Percentiles rank a stretch among this genome's conserved stretches.
Evolutionary conservation across 257 asterid species (phyloP).

Genomic region (Ligustrum vulgare): DNA sequence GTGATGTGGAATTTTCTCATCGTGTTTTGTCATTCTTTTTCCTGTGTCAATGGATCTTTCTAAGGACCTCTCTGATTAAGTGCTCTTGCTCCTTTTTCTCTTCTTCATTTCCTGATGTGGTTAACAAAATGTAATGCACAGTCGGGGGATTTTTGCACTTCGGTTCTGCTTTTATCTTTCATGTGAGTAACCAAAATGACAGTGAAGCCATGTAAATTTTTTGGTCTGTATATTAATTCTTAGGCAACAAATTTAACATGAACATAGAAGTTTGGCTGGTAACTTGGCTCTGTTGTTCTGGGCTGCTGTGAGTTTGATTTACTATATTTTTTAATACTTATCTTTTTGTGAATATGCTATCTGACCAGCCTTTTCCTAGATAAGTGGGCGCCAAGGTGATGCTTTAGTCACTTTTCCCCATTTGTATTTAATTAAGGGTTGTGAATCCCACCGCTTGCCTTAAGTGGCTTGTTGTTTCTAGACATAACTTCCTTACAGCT

Average conservation of each 20-base stretch:
- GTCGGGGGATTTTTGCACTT: too few relatives aligned
- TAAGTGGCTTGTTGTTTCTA: slow-evolving; percentile 6
- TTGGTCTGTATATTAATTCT: too few relatives aligned
- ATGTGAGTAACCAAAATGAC: too few relatives aligned
- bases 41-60: background rate
- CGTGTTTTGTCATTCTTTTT: slow-evolving; percentile 17
- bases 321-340: background rate
- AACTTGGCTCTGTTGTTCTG: slow-evolving; percentile 6
- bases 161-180: too few relatives aligned
- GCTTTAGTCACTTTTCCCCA: slow-evolving; percentile 1
- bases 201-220: too few relatives aligned
- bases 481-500: background rate
- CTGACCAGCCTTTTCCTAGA: slow-evolving; percentile 9
- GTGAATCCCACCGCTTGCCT: slow-evolving; percentile 11
- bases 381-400: background rate
- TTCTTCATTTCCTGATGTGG: background rate
- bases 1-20: slow-evolving; percentile 17
- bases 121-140: too few relatives aligned
- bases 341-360: background rate
- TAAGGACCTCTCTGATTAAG: slow-evolving; percentile 1
- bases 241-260: too few relatives aligned
- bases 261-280: slow-evolving; percentile 17
- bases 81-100: slow-evolving; percentile 5
- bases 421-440: slow-evolving; percentile 17
- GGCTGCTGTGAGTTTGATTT: background rate